Evolutionary conservation across 495 filamentous ascomycete genomes (phyloP).

Genomic region (Lindgomyces ingoldianus): DNA sequence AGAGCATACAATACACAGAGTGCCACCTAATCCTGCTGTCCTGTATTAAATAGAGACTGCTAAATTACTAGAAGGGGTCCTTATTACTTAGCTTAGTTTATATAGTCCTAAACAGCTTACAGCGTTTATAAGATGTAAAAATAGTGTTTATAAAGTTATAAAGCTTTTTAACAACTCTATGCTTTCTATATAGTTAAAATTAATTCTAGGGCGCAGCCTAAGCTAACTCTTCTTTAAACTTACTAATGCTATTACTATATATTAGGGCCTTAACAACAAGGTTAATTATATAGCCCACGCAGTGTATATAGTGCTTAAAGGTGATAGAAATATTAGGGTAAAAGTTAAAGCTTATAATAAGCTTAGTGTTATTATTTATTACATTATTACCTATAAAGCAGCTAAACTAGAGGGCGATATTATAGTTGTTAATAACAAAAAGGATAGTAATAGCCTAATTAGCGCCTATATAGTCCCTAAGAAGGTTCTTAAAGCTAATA

Average conservation of each 20-base stretch:
- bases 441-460: background rate
- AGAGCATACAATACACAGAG: background rate
- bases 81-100: background rate
- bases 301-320: background rate
- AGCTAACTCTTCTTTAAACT: background rate
- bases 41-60: background rate
- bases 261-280: slow-evolving; percentile 1
- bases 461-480: background rate
- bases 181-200: background rate
- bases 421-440: background rate
- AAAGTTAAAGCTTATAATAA: background rate
- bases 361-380: background rate
- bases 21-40: background rate
- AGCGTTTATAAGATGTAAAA: background rate
- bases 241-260: background rate
- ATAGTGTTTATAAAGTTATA: slow-evolving; percentile 2
- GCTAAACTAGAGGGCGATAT: background rate
- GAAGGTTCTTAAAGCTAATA: slow-evolving; percentile 7
- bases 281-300: background rate
- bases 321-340: background rate
- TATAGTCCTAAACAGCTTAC: background rate
- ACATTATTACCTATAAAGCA: slow-evolving; percentile 2
- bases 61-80: background rate
- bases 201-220: background rate
- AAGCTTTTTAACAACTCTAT: slow-evolving; percentile 2